Conservation (phyloP, 140 eudicot genomes). For the Cichorium intybus region DNA sequence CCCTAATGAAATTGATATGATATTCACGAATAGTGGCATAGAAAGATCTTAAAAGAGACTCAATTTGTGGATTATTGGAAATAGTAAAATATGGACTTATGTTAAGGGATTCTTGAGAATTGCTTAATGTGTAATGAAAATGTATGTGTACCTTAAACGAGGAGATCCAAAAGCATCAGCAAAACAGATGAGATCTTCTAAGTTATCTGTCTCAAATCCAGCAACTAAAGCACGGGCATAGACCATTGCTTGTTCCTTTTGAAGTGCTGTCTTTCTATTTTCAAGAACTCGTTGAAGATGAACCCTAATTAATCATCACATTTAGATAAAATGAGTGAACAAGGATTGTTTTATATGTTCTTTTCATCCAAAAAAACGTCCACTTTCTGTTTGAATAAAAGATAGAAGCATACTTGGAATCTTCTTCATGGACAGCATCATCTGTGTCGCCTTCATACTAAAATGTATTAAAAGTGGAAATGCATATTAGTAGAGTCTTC, state of each 20-base stretch:
- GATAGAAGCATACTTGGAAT: conserved; percentile 37
- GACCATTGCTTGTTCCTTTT: conserved; percentile 91
- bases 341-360: background rate
- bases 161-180: conserved; percentile 85
- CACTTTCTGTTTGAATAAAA: background rate
- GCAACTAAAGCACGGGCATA: conserved; percentile 83
- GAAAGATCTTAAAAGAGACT: background rate
- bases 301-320: conserved; percentile 38
- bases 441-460: conserved; percentile 40
- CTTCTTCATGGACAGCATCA: conserved; percentile 53
- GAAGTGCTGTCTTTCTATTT: conserved; percentile 64
- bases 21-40: background rate
- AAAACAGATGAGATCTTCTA: conserved; percentile 65
- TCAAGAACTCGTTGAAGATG: conserved; percentile 75
- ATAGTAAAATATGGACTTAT: background rate
- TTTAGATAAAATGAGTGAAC: background rate
- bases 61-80: background rate
- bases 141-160: conserved; percentile 57
- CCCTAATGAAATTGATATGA: conserved; percentile 41
- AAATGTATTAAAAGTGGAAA: conserved; percentile 12
- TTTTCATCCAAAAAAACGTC: background rate
- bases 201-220: conserved; percentile 64
- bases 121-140: conserved; percentile 9
- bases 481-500: conserved; percentile 12
- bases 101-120: conserved; percentile 4